phyloP scores from a whole-genome alignment of 1,139 yeast species.

The Meyerozyma sp. region DNA sequence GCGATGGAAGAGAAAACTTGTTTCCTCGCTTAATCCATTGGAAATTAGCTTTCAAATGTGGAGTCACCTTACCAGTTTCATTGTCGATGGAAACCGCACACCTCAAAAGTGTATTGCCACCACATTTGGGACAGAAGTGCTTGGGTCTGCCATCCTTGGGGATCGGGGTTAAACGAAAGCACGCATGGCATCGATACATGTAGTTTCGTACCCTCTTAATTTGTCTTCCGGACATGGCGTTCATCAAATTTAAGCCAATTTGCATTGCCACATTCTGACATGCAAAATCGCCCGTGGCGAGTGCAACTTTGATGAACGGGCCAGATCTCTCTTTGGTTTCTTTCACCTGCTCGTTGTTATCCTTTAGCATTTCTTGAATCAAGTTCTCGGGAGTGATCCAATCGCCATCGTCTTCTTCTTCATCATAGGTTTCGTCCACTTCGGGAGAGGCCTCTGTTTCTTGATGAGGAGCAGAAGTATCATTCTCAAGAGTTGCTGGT shows the following conservation, averaged over 20 bases:
- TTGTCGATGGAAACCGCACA: constrained; percentile 87
- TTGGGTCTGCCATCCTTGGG: constrained; percentile 71
- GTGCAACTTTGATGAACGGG: constrained; percentile 58
- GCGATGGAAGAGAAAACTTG: constrained; percentile 67
- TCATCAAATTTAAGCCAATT: constrained; percentile 81
- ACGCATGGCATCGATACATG: constrained; percentile 96
- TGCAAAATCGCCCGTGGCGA: constrained; percentile 95
- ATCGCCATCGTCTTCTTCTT: constrained; percentile 76
- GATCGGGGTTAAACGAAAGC: constrained; percentile 76
- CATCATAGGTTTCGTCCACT: constrained; percentile 41
- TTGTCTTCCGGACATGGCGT: constrained; percentile 77
- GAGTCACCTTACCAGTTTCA: constrained; percentile 73
- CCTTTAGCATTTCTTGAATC: constrained; percentile 61
- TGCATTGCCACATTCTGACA: constrained; percentile 94
- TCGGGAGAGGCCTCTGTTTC: background rate
- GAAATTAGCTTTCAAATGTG: constrained; percentile 88
- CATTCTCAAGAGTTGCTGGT: constrained; percentile 8
- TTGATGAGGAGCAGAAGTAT: constrained; percentile 3
- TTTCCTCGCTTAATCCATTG: constrained; percentile 94
- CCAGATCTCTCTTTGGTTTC: constrained; percentile 21
- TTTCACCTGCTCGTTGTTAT: constrained; percentile 42
- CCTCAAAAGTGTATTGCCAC: constrained; percentile 83
- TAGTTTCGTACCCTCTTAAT: constrained; percentile 83
- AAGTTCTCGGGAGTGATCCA: constrained; percentile 94
- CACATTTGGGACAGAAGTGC: constrained; percentile 96